Evolutionary conservation across 139 green algal genomes (phyloP).

Genomic region (Chlorella sp.): DNA sequence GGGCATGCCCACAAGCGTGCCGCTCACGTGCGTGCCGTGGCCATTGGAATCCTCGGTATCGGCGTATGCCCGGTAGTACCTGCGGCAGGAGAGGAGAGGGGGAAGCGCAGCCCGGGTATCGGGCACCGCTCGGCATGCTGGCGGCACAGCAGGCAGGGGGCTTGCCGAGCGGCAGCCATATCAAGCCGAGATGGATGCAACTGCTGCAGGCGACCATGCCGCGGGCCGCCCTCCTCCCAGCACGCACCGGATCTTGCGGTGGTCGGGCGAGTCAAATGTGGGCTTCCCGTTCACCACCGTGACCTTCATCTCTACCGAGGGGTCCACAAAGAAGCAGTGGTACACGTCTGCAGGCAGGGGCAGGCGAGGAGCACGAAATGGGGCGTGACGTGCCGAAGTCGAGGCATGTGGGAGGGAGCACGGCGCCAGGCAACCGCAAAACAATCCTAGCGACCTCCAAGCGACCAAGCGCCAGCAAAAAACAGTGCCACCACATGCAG

Average conservation of each 20-base stretch:
- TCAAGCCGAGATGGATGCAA: no score
- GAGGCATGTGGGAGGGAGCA: not conserved
- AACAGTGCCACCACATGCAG: not conserved
- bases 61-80: conserved; percentile 60
- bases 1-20: conserved; percentile 68
- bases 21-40: conserved; percentile 91
- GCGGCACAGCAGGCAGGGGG: conserved; percentile 8
- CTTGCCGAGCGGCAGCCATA: conserved; percentile 29
- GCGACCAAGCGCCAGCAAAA: not conserved
- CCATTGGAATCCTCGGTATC: conserved; percentile 80
- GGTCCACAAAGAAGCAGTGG: conserved; percentile 88
- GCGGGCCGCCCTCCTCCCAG: not conserved
- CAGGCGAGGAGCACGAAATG: not conserved
- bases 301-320: conserved; percentile 16
- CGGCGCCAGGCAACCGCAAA: not conserved
- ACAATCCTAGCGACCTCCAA: not conserved
- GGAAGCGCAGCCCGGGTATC: not conserved
- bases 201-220: no score
- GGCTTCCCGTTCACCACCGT: not conserved
- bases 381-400: not conserved
- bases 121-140: no score
- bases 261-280: conserved; percentile 59
- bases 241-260: conserved; percentile 83
- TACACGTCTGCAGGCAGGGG: conserved; percentile 37
- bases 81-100: not conserved